phyloP scores from a whole-genome alignment of 352 stramenopile genomes.

The Phytophthora kernoviae region DNA sequence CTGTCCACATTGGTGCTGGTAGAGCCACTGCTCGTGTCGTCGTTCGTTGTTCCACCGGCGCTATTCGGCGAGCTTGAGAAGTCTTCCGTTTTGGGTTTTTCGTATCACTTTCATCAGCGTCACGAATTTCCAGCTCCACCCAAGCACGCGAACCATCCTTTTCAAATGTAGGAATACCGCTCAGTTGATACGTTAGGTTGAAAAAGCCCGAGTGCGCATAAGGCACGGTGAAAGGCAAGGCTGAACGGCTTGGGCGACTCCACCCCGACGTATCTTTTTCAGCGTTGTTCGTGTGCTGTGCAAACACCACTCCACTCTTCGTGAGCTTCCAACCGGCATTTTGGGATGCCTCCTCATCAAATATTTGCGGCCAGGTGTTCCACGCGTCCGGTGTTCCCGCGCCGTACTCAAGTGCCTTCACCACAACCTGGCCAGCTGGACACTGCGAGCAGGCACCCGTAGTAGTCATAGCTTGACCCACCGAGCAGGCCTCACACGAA shows the following conservation, averaged over 20 bases:
- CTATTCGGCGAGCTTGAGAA: slow-evolving; percentile 15
- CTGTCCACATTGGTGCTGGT: slow-evolving; percentile 24
- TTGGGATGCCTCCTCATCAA: slow-evolving; percentile 46
- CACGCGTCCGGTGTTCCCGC: slow-evolving; percentile 56
- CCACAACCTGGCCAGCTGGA: slow-evolving; percentile 49
- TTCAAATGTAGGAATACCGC: slow-evolving; percentile 68
- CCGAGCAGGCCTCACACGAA: slow-evolving; percentile 48
- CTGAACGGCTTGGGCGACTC: slow-evolving; percentile 42
- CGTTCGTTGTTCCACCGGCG: slow-evolving; percentile 4
- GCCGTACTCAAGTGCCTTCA: slow-evolving; percentile 62
- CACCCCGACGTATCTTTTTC: slow-evolving; percentile 27
- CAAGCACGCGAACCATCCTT: slow-evolving; percentile 63
- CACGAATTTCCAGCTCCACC: slow-evolving; percentile 66
- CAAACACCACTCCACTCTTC: slow-evolving; percentile 59
- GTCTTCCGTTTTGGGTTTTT: slow-evolving; percentile 22
- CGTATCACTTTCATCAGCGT: slow-evolving; percentile 15
- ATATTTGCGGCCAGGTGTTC: slow-evolving; percentile 61
- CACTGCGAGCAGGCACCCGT: slow-evolving; percentile 46
- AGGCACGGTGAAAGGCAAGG: slow-evolving; percentile 58
- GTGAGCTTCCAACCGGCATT: slow-evolving; percentile 69
- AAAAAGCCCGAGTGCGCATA: slow-evolving; percentile 59
- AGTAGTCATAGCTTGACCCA: slow-evolving; percentile 34
- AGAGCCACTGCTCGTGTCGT: slow-evolving; percentile 9
- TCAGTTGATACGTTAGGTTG: slow-evolving; percentile 70
- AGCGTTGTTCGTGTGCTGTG: slow-evolving; percentile 24